These are phyloP conservation scores for Penicillium lagena DNA, from an alignment of 495 filamentous ascomycete species.

Conservation along the genomic window DNA sequence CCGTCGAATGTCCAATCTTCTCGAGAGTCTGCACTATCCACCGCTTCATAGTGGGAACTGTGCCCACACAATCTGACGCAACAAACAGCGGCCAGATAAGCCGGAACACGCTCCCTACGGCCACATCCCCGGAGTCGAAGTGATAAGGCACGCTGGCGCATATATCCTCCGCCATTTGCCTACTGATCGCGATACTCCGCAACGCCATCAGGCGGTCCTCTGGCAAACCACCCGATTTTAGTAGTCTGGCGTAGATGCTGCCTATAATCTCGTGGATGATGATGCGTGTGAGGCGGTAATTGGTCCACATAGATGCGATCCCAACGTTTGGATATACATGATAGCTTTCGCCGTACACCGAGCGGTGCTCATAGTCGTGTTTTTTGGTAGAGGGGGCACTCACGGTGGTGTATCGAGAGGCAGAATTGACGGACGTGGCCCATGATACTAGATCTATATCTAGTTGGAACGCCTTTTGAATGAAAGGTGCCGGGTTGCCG, in stretches of 20 bases:
- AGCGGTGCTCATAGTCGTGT: too few relatives aligned
- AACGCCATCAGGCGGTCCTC: neutral
- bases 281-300: slow-evolving; percentile 48
- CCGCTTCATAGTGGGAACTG: neutral
- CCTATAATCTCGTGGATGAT: slow-evolving; percentile 26
- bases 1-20: slow-evolving; percentile 10
- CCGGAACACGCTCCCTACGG: too few relatives aligned
- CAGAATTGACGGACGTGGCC: too few relatives aligned
- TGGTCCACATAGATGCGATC: slow-evolving; percentile 50
- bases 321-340: slow-evolving; percentile 48
- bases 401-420: too few relatives aligned
- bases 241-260: too few relatives aligned
- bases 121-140: too few relatives aligned
- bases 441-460: too few relatives aligned
- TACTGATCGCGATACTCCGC: slow-evolving; percentile 12
- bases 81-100: slow-evolving; percentile 22
- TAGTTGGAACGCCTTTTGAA: too few relatives aligned
- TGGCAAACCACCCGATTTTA: neutral
- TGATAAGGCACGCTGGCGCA: slow-evolving; percentile 25
- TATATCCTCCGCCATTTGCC: slow-evolving; percentile 24
- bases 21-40: slow-evolving; percentile 7
- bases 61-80: slow-evolving; percentile 5
- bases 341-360: slow-evolving; percentile 30
- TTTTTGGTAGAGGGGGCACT: too few relatives aligned
- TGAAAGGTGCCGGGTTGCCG: too few relatives aligned